Conservation (phyloP, 495 filamentous ascomycete species). For the Tricharina praecox region DNA sequence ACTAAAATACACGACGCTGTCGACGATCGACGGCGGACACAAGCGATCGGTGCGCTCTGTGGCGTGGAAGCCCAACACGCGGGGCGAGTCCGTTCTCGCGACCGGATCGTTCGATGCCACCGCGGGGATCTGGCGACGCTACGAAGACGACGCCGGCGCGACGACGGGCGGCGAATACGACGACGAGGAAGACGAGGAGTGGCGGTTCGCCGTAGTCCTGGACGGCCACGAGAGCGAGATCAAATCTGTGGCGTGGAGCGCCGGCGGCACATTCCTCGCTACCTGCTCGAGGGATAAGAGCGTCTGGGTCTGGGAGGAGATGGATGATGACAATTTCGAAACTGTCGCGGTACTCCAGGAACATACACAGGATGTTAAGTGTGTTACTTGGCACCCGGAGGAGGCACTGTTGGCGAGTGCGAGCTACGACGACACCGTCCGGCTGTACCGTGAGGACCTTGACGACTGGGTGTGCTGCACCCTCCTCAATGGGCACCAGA, state of each 20-base stretch:
- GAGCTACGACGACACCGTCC: constrained; percentile 82
- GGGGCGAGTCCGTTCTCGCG: constrained; percentile 56
- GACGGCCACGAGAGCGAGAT: constrained; percentile 92
- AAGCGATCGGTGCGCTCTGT: constrained; percentile 64
- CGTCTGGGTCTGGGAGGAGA: constrained; percentile 98
- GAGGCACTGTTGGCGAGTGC: constrained; percentile 60
- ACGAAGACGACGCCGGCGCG: constrained; percentile 33
- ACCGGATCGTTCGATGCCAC: constrained; percentile 84
- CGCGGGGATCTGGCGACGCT: constrained; percentile 70
- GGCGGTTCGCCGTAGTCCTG: constrained; percentile 70
- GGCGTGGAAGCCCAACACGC: constrained; percentile 61
- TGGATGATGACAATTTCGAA: constrained; percentile 84
- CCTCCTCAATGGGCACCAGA: constrained; percentile 55
- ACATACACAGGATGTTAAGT: constrained; percentile 88
- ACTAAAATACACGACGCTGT: constrained; percentile 56
- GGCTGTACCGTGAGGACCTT: constrained; percentile 83
- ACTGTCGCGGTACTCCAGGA: constrained; percentile 87
- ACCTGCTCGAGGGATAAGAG: constrained; percentile 84
- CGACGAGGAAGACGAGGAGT: constrained; percentile 56
- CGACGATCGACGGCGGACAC: constrained; percentile 69
- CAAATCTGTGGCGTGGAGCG: constrained; percentile 67
- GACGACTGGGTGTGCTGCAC: constrained; percentile 81
- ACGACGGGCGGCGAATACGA: constrained; percentile 26
- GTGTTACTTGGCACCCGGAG: constrained; percentile 72
- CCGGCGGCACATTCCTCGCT: constrained; percentile 64